phyloP scores from a whole-genome alignment of 2,329 filamentous ascomycete genomes.

The Helotiales sp. region DNA sequence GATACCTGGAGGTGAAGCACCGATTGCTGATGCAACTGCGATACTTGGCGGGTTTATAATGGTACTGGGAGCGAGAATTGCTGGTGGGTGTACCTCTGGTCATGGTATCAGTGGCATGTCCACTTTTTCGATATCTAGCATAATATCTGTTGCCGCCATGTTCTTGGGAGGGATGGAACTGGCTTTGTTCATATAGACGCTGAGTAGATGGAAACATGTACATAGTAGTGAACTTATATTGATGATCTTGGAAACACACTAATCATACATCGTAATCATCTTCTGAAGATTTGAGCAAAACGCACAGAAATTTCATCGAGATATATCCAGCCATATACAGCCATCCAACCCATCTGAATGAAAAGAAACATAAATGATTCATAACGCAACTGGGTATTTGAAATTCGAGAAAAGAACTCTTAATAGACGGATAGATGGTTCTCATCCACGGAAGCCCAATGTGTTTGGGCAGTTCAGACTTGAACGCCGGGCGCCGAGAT shows the following conservation, averaged over 20 bases:
- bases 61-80: slow-evolving; percentile 62
- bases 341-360: neutral
- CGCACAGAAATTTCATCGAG: neutral
- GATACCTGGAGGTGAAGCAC: slow-evolving; percentile 31
- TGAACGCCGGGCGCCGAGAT: slow-evolving; percentile 16
- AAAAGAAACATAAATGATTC: neutral
- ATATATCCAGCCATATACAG: neutral
- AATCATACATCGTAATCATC: neutral
- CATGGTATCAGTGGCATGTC: slow-evolving; percentile 70
- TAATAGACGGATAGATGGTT: neutral
- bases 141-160: slow-evolving; percentile 61
- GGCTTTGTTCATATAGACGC: slow-evolving; percentile 3
- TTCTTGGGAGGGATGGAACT: slow-evolving; percentile 55
- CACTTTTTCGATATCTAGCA: slow-evolving; percentile 62
- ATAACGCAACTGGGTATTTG: slow-evolving; percentile 2
- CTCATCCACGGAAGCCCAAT: neutral
- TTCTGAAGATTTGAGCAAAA: neutral
- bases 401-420: neutral
- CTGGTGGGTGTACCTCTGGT: slow-evolving; percentile 68
- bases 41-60: slow-evolving; percentile 60
- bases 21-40: slow-evolving; percentile 47
- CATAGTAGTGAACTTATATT: neutral
- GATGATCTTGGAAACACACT: neutral
- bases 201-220: too few relatives aligned
- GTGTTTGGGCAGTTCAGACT: slow-evolving; percentile 8